Conservation (phyloP, 768 basidiomycete species). For the Suillus plorans region DNA sequence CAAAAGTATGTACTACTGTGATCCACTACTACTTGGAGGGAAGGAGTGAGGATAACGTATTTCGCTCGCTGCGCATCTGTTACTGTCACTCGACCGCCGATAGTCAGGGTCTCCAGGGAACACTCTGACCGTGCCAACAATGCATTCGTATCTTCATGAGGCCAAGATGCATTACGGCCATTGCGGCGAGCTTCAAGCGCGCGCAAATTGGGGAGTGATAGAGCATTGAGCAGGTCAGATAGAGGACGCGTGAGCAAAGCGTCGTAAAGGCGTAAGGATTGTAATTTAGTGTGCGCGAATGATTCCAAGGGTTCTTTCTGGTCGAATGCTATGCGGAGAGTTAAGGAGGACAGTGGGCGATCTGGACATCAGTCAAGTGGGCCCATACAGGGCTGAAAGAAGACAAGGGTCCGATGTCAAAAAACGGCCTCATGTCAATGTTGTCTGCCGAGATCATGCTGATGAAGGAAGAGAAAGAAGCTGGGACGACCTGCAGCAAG, state of each 20-base stretch:
- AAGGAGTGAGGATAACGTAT: constrained; percentile 18
- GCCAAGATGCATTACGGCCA: constrained; percentile 9
- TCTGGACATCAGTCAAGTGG: constrained; percentile 17
- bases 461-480: too few relatives aligned
- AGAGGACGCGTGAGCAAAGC: not conserved
- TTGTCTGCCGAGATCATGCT: too few relatives aligned
- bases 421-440: not conserved
- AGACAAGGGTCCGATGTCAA: constrained; percentile 10
- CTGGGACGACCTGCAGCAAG: too few relatives aligned
- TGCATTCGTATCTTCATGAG: constrained; percentile 12
- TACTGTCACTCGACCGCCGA: constrained; percentile 11
- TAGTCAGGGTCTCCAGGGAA: constrained; percentile 18
- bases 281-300: constrained; percentile 13
- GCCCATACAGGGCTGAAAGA: constrained; percentile 19
- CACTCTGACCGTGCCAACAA: constrained; percentile 22
- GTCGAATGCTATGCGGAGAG: constrained; percentile 7
- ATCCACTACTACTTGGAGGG: constrained; percentile 9
- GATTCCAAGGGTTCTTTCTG: not conserved
- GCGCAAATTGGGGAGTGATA: constrained; percentile 17
- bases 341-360: constrained; percentile 17
- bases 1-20: not conserved
- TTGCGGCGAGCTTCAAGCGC: constrained; percentile 9
- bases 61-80: constrained; percentile 16
- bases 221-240: constrained; percentile 13
- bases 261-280: constrained; percentile 12